Conservation (phyloP, 345 rosid genomes). For the Sisymbrium altissimum region DNA sequence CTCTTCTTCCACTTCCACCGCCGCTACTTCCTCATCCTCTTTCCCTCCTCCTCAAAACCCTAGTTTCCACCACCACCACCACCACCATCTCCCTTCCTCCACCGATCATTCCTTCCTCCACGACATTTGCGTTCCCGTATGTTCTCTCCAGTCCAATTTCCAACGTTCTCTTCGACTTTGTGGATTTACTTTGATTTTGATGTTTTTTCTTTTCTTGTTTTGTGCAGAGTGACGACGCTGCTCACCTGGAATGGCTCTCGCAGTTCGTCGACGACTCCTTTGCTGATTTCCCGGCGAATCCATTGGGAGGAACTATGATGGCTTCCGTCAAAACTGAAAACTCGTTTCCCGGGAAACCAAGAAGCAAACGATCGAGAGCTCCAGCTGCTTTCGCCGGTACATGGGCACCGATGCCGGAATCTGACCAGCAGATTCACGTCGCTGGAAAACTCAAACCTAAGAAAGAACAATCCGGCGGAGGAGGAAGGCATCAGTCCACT, state of each 20-base stretch:
- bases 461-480: conserved; percentile 32
- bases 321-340: conserved; percentile 31
- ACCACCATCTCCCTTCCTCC: conserved; percentile 39
- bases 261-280: conserved; percentile 76
- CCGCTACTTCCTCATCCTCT: conserved; percentile 31
- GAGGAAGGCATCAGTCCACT: conserved; percentile 33
- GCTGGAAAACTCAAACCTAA: conserved; percentile 34
- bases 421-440: conserved; percentile 11
- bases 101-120: conserved; percentile 43
- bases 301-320: conserved; percentile 37
- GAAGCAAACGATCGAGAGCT: conserved; percentile 56
- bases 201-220: not conserved
- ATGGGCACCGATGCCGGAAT: conserved; percentile 33
- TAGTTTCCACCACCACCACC: conserved; percentile 46
- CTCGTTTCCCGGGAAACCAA: conserved; percentile 41
- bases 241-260: conserved; percentile 84
- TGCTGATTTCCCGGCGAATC: conserved; percentile 47
- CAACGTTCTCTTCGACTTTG: not conserved
- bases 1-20: conserved; percentile 36
- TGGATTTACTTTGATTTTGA: not conserved
- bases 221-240: conserved; percentile 67
- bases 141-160: not conserved
- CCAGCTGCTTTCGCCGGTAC: conserved; percentile 21
- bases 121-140: conserved; percentile 68
- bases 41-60: conserved; percentile 26